These are phyloP conservation scores for Haplosporangium sp. DNA, from an alignment of 371 early-diverging fungal species.

Conservation along the genomic window DNA sequence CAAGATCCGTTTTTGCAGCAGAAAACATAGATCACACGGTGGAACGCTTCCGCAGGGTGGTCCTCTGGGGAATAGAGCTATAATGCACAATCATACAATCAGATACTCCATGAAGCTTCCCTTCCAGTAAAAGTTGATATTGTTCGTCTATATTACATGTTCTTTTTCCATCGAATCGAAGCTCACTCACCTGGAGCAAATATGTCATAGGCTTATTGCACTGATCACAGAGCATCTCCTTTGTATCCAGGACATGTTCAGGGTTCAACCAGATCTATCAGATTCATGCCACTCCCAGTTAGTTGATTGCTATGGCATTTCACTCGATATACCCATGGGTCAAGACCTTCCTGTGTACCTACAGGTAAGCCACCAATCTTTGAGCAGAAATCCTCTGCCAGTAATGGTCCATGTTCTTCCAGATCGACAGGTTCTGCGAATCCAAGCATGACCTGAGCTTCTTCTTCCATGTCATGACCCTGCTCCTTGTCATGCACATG, in stretches of 20 bases:
- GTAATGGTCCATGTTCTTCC: slow-evolving; percentile 65
- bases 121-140: no score
- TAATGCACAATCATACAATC: neutral
- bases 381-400: slow-evolving; percentile 79
- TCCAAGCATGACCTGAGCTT: slow-evolving; percentile 71
- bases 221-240: slow-evolving; percentile 77
- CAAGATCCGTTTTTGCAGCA: slow-evolving; percentile 90
- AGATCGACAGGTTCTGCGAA: slow-evolving; percentile 76
- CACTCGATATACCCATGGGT: neutral
- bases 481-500: slow-evolving; percentile 13
- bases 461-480: no score
- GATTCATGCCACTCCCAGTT: neutral
- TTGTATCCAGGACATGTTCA: slow-evolving; percentile 68
- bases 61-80: slow-evolving; percentile 94
- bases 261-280: slow-evolving; percentile 89
- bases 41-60: slow-evolving; percentile 86
- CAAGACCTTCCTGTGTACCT: slow-evolving; percentile 36
- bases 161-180: slow-evolving; percentile 19
- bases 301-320: no score
- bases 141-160: no score
- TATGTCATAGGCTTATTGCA: slow-evolving; percentile 85
- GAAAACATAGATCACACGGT: slow-evolving; percentile 90
- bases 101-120: no score
- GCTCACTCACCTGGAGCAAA: slow-evolving; percentile 81
- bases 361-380: slow-evolving; percentile 93